Conservation (phyloP, 257 asterid species). For the Fraxinus quadrangulata region DNA sequence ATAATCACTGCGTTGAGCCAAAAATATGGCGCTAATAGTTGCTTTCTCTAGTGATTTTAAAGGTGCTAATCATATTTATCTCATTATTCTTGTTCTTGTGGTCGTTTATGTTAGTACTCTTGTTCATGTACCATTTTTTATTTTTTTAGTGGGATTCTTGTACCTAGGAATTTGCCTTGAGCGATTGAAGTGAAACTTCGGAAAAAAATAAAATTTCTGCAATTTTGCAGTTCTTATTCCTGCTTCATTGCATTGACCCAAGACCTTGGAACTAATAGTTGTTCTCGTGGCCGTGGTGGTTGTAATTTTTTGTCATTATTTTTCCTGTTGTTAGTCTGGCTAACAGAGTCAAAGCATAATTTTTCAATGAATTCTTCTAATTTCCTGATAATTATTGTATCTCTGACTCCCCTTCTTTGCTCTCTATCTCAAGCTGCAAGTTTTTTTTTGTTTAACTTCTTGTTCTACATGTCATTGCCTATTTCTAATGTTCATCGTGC, state of each 20-base stretch:
- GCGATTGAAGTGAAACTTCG: background rate
- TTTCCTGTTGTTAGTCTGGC: background rate
- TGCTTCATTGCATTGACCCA: background rate
- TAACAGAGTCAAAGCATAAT: background rate
- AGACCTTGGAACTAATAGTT: background rate
- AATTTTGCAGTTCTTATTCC: background rate
- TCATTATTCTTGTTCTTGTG: background rate
- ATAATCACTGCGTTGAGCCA: constrained; percentile 10
- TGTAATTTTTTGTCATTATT: no score
- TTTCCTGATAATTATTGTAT: constrained; percentile 12
- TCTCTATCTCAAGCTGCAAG: background rate
- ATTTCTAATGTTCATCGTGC: no score
- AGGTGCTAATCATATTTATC: background rate
- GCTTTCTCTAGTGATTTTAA: constrained; percentile 3
- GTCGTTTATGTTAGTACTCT: background rate
- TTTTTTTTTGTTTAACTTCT: background rate
- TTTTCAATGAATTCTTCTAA: background rate
- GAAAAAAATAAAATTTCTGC: background rate
- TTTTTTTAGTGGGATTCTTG: background rate
- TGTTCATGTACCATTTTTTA: background rate
- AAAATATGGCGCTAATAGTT: constrained; percentile 3
- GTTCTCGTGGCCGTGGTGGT: background rate
- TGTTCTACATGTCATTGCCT: background rate
- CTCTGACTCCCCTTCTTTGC: background rate
- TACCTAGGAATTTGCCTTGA: background rate